These are phyloP conservation scores for Piloderma croceum DNA, from an alignment of 768 basidiomycete genomes.

Conservation along the genomic window DNA sequence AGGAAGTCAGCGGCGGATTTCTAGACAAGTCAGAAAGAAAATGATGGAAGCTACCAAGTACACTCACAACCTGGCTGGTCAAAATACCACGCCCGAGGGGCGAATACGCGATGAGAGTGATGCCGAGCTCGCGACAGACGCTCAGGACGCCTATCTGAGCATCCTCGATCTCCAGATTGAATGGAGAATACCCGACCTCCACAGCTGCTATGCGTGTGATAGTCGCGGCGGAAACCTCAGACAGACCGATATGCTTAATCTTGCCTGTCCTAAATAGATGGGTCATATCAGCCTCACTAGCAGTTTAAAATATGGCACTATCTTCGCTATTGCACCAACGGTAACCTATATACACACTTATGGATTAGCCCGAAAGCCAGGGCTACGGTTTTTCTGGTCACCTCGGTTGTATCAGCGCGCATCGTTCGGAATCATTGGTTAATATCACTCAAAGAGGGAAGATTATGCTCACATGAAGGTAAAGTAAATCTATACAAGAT, in stretches of 20 bases:
- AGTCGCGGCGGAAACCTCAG: slow-evolving; percentile 28
- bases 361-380: background rate
- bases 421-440: slow-evolving; percentile 15
- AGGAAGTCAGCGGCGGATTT: slow-evolving; percentile 13
- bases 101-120: slow-evolving; percentile 32
- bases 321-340: slow-evolving; percentile 21
- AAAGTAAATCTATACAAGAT: slow-evolving; percentile 27
- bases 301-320: slow-evolving; percentile 25
- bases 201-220: slow-evolving; percentile 31
- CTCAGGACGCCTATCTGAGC: slow-evolving; percentile 26
- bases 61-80: slow-evolving; percentile 27
- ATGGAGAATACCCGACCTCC: slow-evolving; percentile 33
- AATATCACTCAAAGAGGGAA: slow-evolving; percentile 1
- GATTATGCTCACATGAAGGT: slow-evolving; percentile 22
- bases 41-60: background rate
- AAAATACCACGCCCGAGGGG: slow-evolving; percentile 34
- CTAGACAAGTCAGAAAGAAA: background rate
- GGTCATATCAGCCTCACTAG: slow-evolving; percentile 26
- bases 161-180: slow-evolving; percentile 29
- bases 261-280: slow-evolving; percentile 22
- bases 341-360: slow-evolving; percentile 13
- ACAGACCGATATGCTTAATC: slow-evolving; percentile 34
- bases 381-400: slow-evolving; percentile 3
- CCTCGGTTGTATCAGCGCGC: slow-evolving; percentile 22
- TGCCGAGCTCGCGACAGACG: slow-evolving; percentile 31